A percentile compares a stretch with the other conserved stretches of the same genome.
Evolutionary conservation across 2,329 filamentous ascomycete species (phyloP).

Genomic region (Alternaria triticina): DNA sequence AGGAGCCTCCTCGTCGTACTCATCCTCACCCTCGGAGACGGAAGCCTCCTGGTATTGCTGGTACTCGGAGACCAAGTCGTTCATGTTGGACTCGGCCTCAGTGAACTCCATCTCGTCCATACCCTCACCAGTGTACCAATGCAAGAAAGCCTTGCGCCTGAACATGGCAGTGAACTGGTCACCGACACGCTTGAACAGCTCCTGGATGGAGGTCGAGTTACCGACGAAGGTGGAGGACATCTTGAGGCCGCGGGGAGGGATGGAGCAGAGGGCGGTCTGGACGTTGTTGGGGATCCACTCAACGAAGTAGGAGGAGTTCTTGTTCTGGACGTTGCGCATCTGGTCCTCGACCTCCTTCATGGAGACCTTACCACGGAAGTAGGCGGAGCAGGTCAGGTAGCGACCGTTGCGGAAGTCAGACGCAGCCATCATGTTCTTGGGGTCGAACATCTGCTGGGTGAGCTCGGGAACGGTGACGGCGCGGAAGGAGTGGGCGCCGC

Average conservation of each 20-base stretch:
- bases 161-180: conserved; percentile 99
- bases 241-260: conserved; percentile 95
- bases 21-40: conserved; percentile 96
- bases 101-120: conserved; percentile 99
- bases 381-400: conserved; percentile 98
- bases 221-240: conserved; percentile 99
- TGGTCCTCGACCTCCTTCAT: conserved; percentile 99
- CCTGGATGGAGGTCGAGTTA: conserved; percentile 99
- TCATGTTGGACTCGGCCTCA: conserved; percentile 99
- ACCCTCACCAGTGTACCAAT: conserved; percentile 99
- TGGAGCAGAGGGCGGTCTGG: conserved; percentile 98
- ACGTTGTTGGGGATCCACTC: conserved; percentile 99
- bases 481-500: conserved; percentile 92
- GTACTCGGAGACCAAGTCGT: conserved; percentile 99
- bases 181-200: conserved; percentile 99
- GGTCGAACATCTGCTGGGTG: conserved; percentile 99
- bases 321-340: conserved; percentile 99
- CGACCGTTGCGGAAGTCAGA: conserved; percentile 99
- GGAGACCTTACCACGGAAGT: conserved; percentile 99
- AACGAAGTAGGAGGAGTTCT: conserved; percentile 99
- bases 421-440: conserved; percentile 99
- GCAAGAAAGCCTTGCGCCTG: conserved; percentile 99
- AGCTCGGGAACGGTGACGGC: conserved; percentile 97
- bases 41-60: conserved; percentile 99
- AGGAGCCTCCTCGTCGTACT: conserved; percentile 85